Evolutionary conservation across 805 yeast genomes (phyloP).

Genomic region (Cyberlindnera suaveolens): DNA sequence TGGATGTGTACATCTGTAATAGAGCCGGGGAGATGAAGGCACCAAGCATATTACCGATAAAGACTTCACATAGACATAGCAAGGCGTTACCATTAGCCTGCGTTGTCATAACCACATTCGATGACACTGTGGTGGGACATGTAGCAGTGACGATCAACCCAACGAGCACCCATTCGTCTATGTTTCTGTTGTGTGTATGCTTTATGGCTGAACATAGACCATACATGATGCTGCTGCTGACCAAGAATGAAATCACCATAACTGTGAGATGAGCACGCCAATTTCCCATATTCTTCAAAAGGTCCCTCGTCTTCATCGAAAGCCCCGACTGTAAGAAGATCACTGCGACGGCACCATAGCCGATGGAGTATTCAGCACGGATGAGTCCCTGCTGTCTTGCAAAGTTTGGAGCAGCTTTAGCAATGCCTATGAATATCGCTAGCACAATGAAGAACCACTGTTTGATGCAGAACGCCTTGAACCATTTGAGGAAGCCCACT

Average conservation of each 20-base stretch:
- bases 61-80: conserved; percentile 75
- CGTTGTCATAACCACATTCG: conserved; percentile 89
- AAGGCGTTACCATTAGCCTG: conserved; percentile 80
- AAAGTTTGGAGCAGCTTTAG: conserved; percentile 73
- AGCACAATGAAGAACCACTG: conserved; percentile 77
- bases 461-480: conserved; percentile 13
- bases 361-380: conserved; percentile 67
- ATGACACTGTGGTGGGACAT: conserved; percentile 88
- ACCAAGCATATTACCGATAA: conserved; percentile 78
- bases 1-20: conserved; percentile 57
- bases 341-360: conserved; percentile 81
- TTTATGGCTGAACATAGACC: conserved; percentile 68
- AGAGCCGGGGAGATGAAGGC: conserved; percentile 86
- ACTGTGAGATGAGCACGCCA: conserved; percentile 84
- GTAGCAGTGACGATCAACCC: conserved; percentile 81
- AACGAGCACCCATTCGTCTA: conserved; percentile 70
- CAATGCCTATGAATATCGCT: conserved; percentile 69
- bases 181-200: conserved; percentile 47
- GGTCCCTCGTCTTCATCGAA: conserved; percentile 60
- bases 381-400: conserved; percentile 80
- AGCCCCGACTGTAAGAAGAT: conserved; percentile 80
- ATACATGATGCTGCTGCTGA: conserved; percentile 64
- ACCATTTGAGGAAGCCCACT: background rate
- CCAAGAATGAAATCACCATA: conserved; percentile 57
- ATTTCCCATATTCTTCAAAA: conserved; percentile 56